phyloP scores from a whole-genome alignment of 805 yeast genomes.

The Candida piceae region DNA sequence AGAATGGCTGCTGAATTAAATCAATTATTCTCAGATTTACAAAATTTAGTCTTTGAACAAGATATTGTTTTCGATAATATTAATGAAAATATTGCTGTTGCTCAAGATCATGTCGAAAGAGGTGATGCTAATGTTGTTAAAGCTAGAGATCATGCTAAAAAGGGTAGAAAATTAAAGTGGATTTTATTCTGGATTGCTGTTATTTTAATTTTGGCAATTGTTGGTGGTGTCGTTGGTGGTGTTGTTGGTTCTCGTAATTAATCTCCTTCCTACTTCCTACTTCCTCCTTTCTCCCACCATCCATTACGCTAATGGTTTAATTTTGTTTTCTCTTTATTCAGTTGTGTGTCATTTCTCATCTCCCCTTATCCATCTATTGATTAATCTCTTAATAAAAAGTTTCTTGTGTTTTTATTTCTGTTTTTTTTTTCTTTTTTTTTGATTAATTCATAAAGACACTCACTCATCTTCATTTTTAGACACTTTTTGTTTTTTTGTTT shows the following conservation, averaged over 20 bases:
- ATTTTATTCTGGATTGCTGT: slow-evolving; percentile 70
- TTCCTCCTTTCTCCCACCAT: too few species aligned
- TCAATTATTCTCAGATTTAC: slow-evolving; percentile 93
- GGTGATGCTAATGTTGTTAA: slow-evolving; percentile 92
- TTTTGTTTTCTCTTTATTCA: too few species aligned
- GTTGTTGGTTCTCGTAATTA: slow-evolving; percentile 30
- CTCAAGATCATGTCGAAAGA: slow-evolving; percentile 86
- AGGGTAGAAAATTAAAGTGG: slow-evolving; percentile 86
- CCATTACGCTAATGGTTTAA: too few species aligned
- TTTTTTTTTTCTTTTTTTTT: too few species aligned
- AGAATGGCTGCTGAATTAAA: slow-evolving; percentile 93
- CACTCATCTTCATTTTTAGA: too few species aligned
- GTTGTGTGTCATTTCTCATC: too few species aligned
- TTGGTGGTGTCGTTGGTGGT: slow-evolving; percentile 64
- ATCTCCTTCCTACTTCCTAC: too few species aligned
- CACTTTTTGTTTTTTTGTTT: too few species aligned
- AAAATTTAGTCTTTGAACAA: slow-evolving; percentile 92
- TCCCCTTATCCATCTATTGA: too few species aligned
- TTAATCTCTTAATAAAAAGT: too few species aligned
- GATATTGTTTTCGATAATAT: slow-evolving; percentile 81
- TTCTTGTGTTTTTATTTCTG: too few species aligned
- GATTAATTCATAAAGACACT: too few species aligned
- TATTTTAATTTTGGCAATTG: slow-evolving; percentile 56
- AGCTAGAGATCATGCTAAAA: slow-evolving; percentile 83
- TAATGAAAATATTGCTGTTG: slow-evolving; percentile 73